A percentile compares a stretch with the other conserved stretches of the same genome.
phyloP scores from a whole-genome alignment of 768 basidiomycete species.

The Podaxis mareebaensis region DNA sequence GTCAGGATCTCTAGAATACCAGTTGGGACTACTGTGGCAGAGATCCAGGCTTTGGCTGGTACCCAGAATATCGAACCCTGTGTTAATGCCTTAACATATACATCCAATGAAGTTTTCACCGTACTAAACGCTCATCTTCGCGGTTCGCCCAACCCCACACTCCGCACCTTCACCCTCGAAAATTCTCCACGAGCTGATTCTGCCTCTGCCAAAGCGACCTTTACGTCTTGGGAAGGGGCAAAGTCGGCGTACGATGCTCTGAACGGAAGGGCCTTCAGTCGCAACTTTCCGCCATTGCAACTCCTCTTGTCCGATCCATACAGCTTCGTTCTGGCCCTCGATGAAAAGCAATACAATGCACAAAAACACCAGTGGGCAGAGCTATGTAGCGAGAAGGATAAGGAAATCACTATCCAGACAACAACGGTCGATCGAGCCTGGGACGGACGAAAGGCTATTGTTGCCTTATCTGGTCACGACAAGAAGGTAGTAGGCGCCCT shows the following conservation, averaged over 20 bases:
- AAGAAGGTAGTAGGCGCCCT: constrained; percentile 55
- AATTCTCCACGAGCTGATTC: neutral
- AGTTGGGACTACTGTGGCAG: neutral
- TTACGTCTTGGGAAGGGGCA: constrained; percentile 50
- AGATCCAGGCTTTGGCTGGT: constrained; percentile 4
- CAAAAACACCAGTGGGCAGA: constrained; percentile 53
- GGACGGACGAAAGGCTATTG: no score
- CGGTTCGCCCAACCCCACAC: neutral
- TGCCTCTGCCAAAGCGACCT: constrained; percentile 40
- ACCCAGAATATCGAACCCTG: neutral
- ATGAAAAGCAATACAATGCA: constrained; percentile 45
- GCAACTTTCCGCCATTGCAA: constrained; percentile 34
- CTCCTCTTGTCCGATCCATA: constrained; percentile 30
- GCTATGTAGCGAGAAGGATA: constrained; percentile 37
- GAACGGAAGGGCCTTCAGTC: constrained; percentile 28
- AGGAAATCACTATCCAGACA: constrained; percentile 14
- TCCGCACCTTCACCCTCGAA: constrained; percentile 10
- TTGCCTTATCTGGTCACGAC: constrained; percentile 38
- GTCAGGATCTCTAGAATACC: constrained; percentile 14
- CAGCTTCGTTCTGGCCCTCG: no score
- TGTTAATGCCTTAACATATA: neutral
- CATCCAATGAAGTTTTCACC: constrained; percentile 10
- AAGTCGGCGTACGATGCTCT: constrained; percentile 40
- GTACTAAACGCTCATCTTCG: constrained; percentile 11
- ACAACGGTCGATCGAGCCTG: no score